These are phyloP conservation scores for Martensiomyces pterosporus DNA, from an alignment of 192 early-diverging fungal species.

Conservation along the genomic window DNA sequence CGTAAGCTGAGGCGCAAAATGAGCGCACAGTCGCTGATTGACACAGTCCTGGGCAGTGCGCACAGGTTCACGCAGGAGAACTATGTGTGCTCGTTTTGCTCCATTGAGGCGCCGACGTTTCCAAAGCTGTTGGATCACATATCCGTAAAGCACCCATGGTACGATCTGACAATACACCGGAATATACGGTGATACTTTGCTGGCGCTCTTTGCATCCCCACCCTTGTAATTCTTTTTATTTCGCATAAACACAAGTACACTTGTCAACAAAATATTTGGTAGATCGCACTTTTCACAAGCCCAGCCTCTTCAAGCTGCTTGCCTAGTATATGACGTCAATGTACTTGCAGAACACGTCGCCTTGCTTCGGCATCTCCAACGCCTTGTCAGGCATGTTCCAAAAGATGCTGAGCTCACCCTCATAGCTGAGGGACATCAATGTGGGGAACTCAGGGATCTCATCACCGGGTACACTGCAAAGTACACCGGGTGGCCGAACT, in stretches of 20 bases:
- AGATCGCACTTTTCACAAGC: too few relatives aligned
- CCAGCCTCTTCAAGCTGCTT: too few relatives aligned
- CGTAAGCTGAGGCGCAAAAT: too few relatives aligned
- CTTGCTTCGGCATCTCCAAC: constrained; percentile 1
- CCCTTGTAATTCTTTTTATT: neutral
- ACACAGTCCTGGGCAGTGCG: neutral
- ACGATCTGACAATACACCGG: constrained; percentile 27
- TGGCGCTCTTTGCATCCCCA: neutral
- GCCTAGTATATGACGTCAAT: neutral
- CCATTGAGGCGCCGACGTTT: constrained; percentile 22
- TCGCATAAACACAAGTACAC: neutral
- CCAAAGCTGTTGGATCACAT: constrained; percentile 22
- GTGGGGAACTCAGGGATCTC: constrained; percentile 34
- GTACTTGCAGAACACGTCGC: neutral
- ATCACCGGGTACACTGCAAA: constrained; percentile 32
- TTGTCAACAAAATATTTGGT: constrained; percentile 1
- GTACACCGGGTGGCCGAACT: constrained; percentile 26
- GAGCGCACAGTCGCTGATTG: too few relatives aligned
- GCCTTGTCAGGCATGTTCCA: constrained; percentile 28
- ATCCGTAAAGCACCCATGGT: constrained; percentile 28
- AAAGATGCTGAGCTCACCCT: constrained; percentile 31
- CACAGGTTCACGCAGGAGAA: constrained; percentile 33
- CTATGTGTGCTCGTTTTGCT: constrained; percentile 40
- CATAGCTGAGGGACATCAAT: constrained; percentile 18
- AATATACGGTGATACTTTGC: constrained; percentile 18